A percentile compares a stretch with the other conserved stretches of the same genome.
phyloP scores from a whole-genome alignment of 1,284 basidiomycete species.

The Psilocybe mexicana region DNA sequence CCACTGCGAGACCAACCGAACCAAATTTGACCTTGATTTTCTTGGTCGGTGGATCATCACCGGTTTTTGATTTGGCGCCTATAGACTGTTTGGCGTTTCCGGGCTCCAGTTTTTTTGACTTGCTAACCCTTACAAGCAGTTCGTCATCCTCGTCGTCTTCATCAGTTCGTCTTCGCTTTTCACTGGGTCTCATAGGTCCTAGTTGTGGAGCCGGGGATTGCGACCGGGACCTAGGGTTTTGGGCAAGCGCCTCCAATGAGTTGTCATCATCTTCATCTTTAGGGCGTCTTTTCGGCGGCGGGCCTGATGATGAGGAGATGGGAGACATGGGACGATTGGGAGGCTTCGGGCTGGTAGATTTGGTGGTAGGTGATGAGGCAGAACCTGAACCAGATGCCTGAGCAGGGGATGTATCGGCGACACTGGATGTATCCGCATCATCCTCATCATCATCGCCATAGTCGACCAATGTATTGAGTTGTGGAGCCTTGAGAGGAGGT shows the following conservation, averaged over 20 bases:
- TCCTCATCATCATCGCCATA: constrained; percentile 66
- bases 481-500: constrained; percentile 48
- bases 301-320: constrained; percentile 27
- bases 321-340: constrained; percentile 20
- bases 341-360: constrained; percentile 29
- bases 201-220: constrained; percentile 45
- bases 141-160: constrained; percentile 69
- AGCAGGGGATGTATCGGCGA: constrained; percentile 19
- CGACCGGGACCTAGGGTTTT: constrained; percentile 38
- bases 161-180: constrained; percentile 73
- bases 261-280: constrained; percentile 56
- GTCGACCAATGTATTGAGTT: constrained; percentile 63
- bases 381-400: constrained; percentile 18
- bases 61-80: constrained; percentile 41
- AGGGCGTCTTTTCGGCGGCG: constrained; percentile 38
- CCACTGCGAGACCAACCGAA: constrained; percentile 43
- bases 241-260: constrained; percentile 53
- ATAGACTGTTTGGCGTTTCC: constrained; percentile 44
- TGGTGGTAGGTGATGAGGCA: constrained; percentile 23
- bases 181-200: constrained; percentile 50
- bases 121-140: constrained; percentile 55
- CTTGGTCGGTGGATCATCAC: constrained; percentile 64
- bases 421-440: constrained; percentile 15
- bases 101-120: constrained; percentile 52
- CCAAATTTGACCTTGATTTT: constrained; percentile 78